Percentiles rank a stretch among this genome's conserved stretches.
phyloP scores from a whole-genome alignment of 345 rosid species.

The Corymbia maculata region DNA sequence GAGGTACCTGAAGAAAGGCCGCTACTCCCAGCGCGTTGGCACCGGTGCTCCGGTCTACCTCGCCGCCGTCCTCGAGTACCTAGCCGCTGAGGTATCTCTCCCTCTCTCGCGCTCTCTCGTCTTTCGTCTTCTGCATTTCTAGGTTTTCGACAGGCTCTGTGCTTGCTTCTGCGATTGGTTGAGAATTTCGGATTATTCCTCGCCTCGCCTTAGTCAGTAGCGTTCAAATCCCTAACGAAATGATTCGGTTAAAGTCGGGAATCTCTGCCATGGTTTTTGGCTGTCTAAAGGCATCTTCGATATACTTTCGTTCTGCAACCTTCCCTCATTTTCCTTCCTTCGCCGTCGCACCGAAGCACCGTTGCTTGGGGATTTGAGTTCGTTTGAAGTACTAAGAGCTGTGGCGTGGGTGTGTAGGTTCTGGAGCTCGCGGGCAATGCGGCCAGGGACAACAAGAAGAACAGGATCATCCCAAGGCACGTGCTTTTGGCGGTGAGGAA shows the following conservation, averaged over 20 bases:
- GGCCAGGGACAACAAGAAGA: slow-evolving; percentile 35
- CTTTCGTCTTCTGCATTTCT: neutral
- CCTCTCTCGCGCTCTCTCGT: neutral
- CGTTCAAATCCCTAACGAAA: neutral
- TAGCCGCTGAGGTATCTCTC: slow-evolving; percentile 21
- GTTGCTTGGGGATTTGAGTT: neutral
- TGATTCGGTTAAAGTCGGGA: neutral
- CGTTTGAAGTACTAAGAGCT: neutral
- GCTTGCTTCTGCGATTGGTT: neutral
- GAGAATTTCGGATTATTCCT: neutral
- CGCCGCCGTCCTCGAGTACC: slow-evolving; percentile 34
- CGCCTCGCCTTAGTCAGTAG: neutral
- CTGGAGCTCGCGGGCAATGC: slow-evolving; percentile 33
- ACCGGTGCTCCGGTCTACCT: slow-evolving; percentile 29
- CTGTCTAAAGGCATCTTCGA: neutral
- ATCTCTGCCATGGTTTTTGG: neutral
- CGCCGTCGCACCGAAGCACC: neutral
- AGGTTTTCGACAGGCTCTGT: neutral
- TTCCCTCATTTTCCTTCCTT: neutral
- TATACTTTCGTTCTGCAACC: neutral
- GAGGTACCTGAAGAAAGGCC: slow-evolving; percentile 29
- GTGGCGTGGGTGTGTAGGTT: slow-evolving; percentile 4
- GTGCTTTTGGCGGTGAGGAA: slow-evolving; percentile 28
- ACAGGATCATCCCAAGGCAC: slow-evolving; percentile 29
- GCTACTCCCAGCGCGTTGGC: slow-evolving; percentile 27